These are phyloP conservation scores for Ceratobasidium sp. DNA, from an alignment of 1,284 basidiomycete species.

Conservation along the genomic window DNA sequence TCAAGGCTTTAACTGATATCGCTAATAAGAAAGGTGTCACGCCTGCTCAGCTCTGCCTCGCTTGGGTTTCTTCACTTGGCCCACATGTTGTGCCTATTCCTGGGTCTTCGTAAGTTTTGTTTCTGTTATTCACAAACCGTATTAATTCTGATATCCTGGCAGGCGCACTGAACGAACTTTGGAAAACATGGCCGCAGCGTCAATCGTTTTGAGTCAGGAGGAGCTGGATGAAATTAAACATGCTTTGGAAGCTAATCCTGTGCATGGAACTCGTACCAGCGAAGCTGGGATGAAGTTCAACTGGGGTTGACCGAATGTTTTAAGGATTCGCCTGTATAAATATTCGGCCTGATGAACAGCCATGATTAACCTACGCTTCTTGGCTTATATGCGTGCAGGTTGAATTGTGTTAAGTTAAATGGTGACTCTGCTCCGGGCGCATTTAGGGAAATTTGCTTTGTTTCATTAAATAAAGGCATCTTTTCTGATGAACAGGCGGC, in stretches of 20 bases:
- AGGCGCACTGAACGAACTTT: slow-evolving; percentile 19
- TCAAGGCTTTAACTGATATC: slow-evolving; percentile 54
- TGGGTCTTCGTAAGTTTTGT: slow-evolving; percentile 53
- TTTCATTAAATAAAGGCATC: no score
- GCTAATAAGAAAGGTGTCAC: slow-evolving; percentile 61
- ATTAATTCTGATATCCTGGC: no score
- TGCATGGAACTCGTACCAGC: slow-evolving; percentile 19
- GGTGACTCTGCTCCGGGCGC: no score
- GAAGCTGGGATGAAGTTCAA: neutral
- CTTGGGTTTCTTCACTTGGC: slow-evolving; percentile 63
- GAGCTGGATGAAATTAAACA: slow-evolving; percentile 24
- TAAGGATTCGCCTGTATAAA: no score
- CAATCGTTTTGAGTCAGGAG: slow-evolving; percentile 23
- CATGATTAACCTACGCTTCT: no score
- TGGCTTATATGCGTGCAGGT: no score
- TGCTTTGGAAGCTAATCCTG: slow-evolving; percentile 24
- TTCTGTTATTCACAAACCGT: neutral
- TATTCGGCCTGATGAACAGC: no score
- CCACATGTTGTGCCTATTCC: slow-evolving; percentile 62
- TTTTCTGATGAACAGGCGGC: no score
- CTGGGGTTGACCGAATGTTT: slow-evolving; percentile 18
- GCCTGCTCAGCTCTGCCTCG: slow-evolving; percentile 65
- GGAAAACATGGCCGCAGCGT: slow-evolving; percentile 37
- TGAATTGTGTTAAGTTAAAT: no score
- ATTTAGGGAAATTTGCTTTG: no score